Conservation (phyloP, 2,329 filamentous ascomycete species). For the Pyricularia pennisetigena region DNA sequence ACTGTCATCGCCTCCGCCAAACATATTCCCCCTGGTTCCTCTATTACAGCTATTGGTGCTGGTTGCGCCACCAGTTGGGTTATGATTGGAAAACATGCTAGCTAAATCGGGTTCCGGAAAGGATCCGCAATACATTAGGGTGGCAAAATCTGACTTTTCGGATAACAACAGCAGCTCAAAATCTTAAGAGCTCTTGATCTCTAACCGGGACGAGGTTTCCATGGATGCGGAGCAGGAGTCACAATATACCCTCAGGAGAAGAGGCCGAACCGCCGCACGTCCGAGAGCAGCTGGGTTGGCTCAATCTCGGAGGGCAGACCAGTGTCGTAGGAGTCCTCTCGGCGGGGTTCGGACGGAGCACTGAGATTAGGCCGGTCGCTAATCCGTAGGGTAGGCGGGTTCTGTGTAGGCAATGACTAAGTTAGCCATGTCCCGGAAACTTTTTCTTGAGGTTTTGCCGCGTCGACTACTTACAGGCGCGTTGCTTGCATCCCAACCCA, state of each 20-base stretch:
- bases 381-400: constrained; percentile 12
- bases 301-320: constrained; percentile 35
- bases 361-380: constrained; percentile 13
- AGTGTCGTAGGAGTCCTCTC: constrained; percentile 5
- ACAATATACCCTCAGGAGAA: constrained; percentile 12
- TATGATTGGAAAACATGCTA: constrained; percentile 5
- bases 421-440: not conserved
- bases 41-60: constrained; percentile 58
- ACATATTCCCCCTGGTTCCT: constrained; percentile 37
- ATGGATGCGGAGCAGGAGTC: not conserved
- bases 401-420: not conserved
- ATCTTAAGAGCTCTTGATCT: no score
- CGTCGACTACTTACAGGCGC: constrained; percentile 40
- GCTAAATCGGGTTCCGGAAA: not conserved
- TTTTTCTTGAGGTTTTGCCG: not conserved
- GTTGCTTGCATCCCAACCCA: constrained; percentile 66
- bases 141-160: not conserved
- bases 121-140: not conserved
- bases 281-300: constrained; percentile 65
- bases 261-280: constrained; percentile 36
- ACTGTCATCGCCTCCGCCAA: constrained; percentile 54
- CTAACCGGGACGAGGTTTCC: no score
- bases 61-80: constrained; percentile 89
- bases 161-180: not conserved
- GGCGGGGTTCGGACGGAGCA: not conserved